Conservation (phyloP, 176 grass and related monocot species). For the Miscanthus lutarioriparius region DNA sequence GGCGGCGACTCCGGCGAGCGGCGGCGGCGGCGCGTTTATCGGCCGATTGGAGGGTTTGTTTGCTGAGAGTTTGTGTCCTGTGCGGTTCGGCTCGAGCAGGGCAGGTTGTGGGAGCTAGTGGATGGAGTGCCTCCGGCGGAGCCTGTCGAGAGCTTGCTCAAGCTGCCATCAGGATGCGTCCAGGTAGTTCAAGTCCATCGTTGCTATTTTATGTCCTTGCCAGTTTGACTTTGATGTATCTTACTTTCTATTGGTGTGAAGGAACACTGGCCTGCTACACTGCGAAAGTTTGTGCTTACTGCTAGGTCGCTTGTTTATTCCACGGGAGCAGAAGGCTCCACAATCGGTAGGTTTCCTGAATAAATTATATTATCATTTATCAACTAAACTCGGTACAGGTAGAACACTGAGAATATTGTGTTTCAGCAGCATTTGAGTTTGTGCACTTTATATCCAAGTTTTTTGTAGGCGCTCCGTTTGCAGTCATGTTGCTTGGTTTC, state of each 20-base stretch:
- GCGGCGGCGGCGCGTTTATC: too few relatives aligned
- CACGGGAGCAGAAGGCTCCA: slow-evolving; percentile 50
- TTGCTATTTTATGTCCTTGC: neutral
- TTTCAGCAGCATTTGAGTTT: neutral
- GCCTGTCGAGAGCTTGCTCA: slow-evolving; percentile 58
- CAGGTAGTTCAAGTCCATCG: slow-evolving; percentile 32
- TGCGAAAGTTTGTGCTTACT: slow-evolving; percentile 59
- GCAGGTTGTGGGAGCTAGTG: slow-evolving; percentile 77
- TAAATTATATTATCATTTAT: neutral
- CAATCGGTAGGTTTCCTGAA: slow-evolving; percentile 48
- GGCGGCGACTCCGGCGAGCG: slow-evolving; percentile 43
- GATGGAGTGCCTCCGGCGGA: slow-evolving; percentile 81
- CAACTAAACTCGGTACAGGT: neutral
- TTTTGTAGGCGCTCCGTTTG: neutral
- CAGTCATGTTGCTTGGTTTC: neutral
- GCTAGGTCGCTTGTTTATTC: slow-evolving; percentile 65
- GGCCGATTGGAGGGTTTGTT: neutral
- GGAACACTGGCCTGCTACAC: slow-evolving; percentile 61
- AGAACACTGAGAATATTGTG: neutral
- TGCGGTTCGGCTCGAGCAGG: slow-evolving; percentile 41
- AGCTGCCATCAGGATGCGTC: slow-evolving; percentile 67
- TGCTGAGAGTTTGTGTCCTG: neutral
- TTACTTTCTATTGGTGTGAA: slow-evolving; percentile 22
- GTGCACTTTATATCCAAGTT: neutral
- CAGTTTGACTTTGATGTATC: neutral